phyloP scores from a whole-genome alignment of 2,329 filamentous ascomycete genomes.

The Pseudodiploospora longispora region DNA sequence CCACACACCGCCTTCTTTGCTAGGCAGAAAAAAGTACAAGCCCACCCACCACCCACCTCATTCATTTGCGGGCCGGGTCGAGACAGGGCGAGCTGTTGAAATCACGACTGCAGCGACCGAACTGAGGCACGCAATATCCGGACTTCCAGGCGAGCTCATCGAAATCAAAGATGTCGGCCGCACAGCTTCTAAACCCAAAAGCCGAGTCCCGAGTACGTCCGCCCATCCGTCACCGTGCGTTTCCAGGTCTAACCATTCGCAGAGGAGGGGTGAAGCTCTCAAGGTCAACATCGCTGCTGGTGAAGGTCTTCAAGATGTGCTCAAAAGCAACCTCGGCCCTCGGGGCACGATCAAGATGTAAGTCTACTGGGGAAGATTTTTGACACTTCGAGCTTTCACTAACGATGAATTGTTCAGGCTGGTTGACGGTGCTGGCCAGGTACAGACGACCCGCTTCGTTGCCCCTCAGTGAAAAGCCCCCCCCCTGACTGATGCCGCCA shows the following conservation, averaged over 20 bases:
- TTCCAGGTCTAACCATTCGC: slow-evolving; percentile 11
- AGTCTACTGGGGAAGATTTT: slow-evolving; percentile 8
- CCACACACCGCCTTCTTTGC: slow-evolving; percentile 22
- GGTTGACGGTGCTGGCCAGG: slow-evolving; percentile 62
- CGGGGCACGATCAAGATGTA: slow-evolving; percentile 95
- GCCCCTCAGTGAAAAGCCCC: slow-evolving; percentile 17
- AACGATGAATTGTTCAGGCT: slow-evolving; percentile 36
- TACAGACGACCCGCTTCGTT: slow-evolving; percentile 29
- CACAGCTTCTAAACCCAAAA: slow-evolving; percentile 97
- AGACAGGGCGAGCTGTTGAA: slow-evolving; percentile 11
- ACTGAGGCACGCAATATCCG: slow-evolving; percentile 5
- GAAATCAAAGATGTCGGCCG: slow-evolving; percentile 71
- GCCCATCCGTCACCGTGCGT: slow-evolving; percentile 2
- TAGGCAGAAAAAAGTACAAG: slow-evolving; percentile 12
- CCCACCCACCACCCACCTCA: slow-evolving; percentile 10
- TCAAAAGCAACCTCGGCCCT: slow-evolving; percentile 93
- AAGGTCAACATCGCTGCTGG: slow-evolving; percentile 95
- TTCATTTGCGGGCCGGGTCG: slow-evolving; percentile 8
- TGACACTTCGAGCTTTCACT: slow-evolving; percentile 15
- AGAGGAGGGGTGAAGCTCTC: slow-evolving; percentile 95
- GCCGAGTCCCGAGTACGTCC: slow-evolving; percentile 84
- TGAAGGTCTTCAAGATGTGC: slow-evolving; percentile 85
- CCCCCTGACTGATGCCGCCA: slow-evolving; percentile 9
- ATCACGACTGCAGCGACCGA: slow-evolving; percentile 16
- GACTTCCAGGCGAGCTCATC: slow-evolving; percentile 3